Evolutionary conservation across 2,329 filamentous ascomycete species (phyloP).

Genomic region (Xylaria sp.): DNA sequence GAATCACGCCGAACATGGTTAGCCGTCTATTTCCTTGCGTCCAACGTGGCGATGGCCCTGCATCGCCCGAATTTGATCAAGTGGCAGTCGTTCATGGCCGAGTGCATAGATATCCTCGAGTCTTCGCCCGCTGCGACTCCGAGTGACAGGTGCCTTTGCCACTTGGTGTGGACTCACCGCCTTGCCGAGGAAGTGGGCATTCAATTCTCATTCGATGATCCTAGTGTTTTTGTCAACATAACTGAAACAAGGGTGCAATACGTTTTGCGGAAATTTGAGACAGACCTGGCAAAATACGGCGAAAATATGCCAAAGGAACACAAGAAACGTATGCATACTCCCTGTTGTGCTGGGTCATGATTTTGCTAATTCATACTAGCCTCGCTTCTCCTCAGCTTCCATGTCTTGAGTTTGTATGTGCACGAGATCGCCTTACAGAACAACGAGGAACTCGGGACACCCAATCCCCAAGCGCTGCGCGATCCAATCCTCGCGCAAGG

Average conservation of each 20-base stretch:
- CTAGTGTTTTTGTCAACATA: conserved; percentile 58
- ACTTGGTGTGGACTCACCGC: conserved; percentile 63
- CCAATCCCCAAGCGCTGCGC: conserved; percentile 52
- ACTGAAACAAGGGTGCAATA: conserved; percentile 68
- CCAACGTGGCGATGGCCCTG: conserved; percentile 65
- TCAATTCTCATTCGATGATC: conserved; percentile 72
- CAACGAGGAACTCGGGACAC: conserved; percentile 53
- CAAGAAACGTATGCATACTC: conserved; percentile 58
- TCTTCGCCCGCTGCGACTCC: conserved; percentile 60
- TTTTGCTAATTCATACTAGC: conserved; percentile 47
- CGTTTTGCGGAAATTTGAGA: conserved; percentile 68
- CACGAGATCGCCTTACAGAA: conserved; percentile 74
- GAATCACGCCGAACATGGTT: conserved; percentile 65
- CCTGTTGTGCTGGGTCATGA: conserved; percentile 22
- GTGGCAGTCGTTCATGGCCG: conserved; percentile 65
- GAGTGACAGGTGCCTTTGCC: conserved; percentile 62
- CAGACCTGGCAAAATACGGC: conserved; percentile 65
- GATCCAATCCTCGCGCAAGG: conserved; percentile 50
- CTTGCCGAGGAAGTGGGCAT: conserved; percentile 71
- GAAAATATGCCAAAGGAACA: conserved; percentile 57
- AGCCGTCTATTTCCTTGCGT: conserved; percentile 62
- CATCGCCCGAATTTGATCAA: conserved; percentile 65
- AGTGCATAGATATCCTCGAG: conserved; percentile 62
- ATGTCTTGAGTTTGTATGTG: conserved; percentile 72
- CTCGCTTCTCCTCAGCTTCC: conserved; percentile 67